phyloP scores from a whole-genome alignment of 768 basidiomycete genomes.

The Boletus sp. region DNA sequence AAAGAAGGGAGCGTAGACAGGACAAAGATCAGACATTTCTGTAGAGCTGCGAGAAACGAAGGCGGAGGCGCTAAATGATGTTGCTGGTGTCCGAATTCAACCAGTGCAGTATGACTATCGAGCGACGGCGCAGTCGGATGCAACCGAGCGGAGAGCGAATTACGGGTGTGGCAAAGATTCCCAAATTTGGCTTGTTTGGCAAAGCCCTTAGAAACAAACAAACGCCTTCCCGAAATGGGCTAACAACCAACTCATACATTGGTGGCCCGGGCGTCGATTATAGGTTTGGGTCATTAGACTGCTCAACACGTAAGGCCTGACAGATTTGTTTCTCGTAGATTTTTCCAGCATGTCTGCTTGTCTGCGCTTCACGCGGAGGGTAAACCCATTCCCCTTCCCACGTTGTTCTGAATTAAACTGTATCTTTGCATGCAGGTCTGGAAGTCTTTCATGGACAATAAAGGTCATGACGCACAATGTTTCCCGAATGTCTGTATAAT shows the following conservation, averaged over 20 bases:
- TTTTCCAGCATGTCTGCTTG: constrained; percentile 63
- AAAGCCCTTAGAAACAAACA: constrained; percentile 32
- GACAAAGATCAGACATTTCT: constrained; percentile 77
- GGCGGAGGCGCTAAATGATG: not conserved
- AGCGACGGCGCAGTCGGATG: constrained; percentile 12
- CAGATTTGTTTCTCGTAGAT: not conserved
- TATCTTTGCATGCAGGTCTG: constrained; percentile 50
- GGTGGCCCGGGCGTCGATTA: not conserved
- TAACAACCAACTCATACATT: not conserved
- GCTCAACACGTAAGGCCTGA: too few relatives aligned
- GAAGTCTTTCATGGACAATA: constrained; percentile 75
- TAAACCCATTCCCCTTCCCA: constrained; percentile 25
- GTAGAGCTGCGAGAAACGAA: constrained; percentile 5
- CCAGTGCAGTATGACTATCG: too few relatives aligned
- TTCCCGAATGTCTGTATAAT: constrained; percentile 64
- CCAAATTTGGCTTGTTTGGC: constrained; percentile 24
- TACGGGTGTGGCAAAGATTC: constrained; percentile 4
- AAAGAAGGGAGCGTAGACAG: constrained; percentile 98
- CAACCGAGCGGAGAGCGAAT: constrained; percentile 26
- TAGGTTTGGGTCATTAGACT: not conserved
- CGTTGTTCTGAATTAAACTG: not conserved
- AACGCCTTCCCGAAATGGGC: constrained; percentile 13
- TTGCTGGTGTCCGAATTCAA: not conserved
- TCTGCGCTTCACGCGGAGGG: constrained; percentile 66
- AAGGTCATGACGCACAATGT: constrained; percentile 78